Evolutionary conservation across 1,284 basidiomycete genomes (phyloP).

Genomic region (Trichosporon sp.): DNA sequence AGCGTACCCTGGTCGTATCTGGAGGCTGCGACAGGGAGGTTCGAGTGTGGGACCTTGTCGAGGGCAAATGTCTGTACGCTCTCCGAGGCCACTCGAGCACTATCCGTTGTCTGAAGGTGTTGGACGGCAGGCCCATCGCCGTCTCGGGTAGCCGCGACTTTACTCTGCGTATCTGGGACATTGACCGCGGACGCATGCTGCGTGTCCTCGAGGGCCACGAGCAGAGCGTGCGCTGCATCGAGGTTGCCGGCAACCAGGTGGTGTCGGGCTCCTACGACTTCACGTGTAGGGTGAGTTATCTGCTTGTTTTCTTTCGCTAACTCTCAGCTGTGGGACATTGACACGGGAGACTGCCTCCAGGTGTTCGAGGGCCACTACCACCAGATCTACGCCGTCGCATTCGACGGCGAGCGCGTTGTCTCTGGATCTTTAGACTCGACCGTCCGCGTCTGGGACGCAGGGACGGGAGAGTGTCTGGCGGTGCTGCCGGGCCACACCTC

Average conservation of each 20-base stretch:
- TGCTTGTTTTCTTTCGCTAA: slow-evolving; percentile 2
- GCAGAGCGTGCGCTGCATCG: slow-evolving; percentile 79
- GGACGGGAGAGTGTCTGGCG: slow-evolving; percentile 71
- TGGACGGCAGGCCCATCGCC: slow-evolving; percentile 80
- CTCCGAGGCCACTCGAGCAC: slow-evolving; percentile 84
- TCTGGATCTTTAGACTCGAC: slow-evolving; percentile 88
- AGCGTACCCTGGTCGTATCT: slow-evolving; percentile 68
- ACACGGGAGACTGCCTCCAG: slow-evolving; percentile 78
- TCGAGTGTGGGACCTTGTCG: slow-evolving; percentile 83
- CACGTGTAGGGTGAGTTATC: slow-evolving; percentile 63
- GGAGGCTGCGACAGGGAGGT: slow-evolving; percentile 87
- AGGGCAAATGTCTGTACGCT: slow-evolving; percentile 72
- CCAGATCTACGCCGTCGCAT: slow-evolving; percentile 90
- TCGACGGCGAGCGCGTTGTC: slow-evolving; percentile 77
- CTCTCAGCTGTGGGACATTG: slow-evolving; percentile 69
- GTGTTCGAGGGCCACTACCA: slow-evolving; percentile 82
- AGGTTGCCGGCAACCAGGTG: slow-evolving; percentile 71
- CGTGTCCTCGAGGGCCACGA: slow-evolving; percentile 73
- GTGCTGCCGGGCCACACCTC: slow-evolving; percentile 89
- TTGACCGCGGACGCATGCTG: slow-evolving; percentile 67
- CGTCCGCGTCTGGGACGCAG: slow-evolving; percentile 79
- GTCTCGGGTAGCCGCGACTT: slow-evolving; percentile 83
- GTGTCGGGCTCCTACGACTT: slow-evolving; percentile 88
- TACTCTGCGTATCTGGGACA: slow-evolving; percentile 88
- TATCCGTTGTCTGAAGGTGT: slow-evolving; percentile 81